Base-by-base conservation (phyloP, 352 stramenopile genomes). In the Phytopythium delawarense region DNA sequence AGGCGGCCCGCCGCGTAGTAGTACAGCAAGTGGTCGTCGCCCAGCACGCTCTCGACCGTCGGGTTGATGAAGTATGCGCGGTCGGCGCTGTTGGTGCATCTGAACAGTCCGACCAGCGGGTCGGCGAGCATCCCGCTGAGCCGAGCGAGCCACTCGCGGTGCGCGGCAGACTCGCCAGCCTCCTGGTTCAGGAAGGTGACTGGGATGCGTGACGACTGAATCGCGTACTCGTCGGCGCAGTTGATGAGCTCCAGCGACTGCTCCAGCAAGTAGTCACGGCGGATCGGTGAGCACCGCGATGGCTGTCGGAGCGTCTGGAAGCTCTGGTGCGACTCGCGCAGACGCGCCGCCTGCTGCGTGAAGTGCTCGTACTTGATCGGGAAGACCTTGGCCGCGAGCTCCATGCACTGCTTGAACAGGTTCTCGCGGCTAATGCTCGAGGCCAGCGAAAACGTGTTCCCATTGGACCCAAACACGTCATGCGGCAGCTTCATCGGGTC, bases 71-170 rank as follows among this genome's bases (percentile, higher is more conserved):
- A 85, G 49, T 81, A 88, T 6, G 66, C 66, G 42, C 85, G 74
- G 12, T 90, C 78, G 11, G 79, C 59, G n/a, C 63, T 49, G 57
- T 89, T 75, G 21, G 81, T 76, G 45, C 74, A 85, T 4, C 61
- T 60, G 52, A 92, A 94, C 45, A 94, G 65, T 18, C 85, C 85
- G 7, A 71, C 69, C 0, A 66, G 32, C 0, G 73, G 66, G 18
- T 79, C 62, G 23, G 84, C 63, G 12, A 94, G 61, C 42, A 69
- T 63, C 18, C 86, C 70, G 50, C 79, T 88, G 21, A 96, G 39
- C 8, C 91, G 71, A 13, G 76, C 72, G 59, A 94, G 88, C 90
- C 88, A 97, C 64, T 95, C 87, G 11, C 88, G 76, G 30, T 91
- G 75, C 7, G 96, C 57, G 9, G 76, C 82, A 0, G 77, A 75